Base-by-base conservation (phyloP, 1,139 yeast genomes). In the Yamadazyma spencermartinsiae region DNA sequence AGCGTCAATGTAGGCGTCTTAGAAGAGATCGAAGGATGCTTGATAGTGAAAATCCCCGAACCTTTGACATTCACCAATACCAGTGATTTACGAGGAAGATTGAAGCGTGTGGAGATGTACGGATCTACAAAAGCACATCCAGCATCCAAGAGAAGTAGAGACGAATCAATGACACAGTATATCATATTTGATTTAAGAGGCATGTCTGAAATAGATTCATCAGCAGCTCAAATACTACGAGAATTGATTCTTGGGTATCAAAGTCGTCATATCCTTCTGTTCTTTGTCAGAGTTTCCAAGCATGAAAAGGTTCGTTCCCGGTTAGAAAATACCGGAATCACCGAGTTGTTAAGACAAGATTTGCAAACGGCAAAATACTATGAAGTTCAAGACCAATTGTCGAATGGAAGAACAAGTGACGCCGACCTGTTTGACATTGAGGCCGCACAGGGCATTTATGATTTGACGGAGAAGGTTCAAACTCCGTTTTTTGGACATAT, bases 11-110 rank as follows among this genome's bases (percentile, higher is more conserved):
- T 60, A 6, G 62, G 61, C 26, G 68, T 64, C 2, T 60, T 83
- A 23, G 92, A 86, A 54, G 90, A 87, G 46, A 72, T 87, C 33
- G 92, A 86, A 54, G 95, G 95, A 1, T 86, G 95, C 52, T 68
- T 92, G 36, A 84, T 90, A 33, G 85, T 90, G 24, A 87, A 84
- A 50, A 80, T 92, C 28, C 95, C 98, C 0, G 98, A 92, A 55
- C 97, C 98, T 1, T 66, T 92, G 41, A 88, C 95, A 1, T 92
- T 92, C 60, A 89, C 96, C 28, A 92, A 92, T 56, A 79, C 95
- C 13, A 86, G 84, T 43, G 97, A 90, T 55, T 68, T 92, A 48
- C 80, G 86, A 43, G 72, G 83, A 34, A 68, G 98, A 20, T 68
- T 92, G 38, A 75, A 80, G 41, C 67, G 98, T 39, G 74, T 92